phyloP scores from a whole-genome alignment of 1,139 yeast genomes.

The Debaryomycetaceae sp. region DNA sequence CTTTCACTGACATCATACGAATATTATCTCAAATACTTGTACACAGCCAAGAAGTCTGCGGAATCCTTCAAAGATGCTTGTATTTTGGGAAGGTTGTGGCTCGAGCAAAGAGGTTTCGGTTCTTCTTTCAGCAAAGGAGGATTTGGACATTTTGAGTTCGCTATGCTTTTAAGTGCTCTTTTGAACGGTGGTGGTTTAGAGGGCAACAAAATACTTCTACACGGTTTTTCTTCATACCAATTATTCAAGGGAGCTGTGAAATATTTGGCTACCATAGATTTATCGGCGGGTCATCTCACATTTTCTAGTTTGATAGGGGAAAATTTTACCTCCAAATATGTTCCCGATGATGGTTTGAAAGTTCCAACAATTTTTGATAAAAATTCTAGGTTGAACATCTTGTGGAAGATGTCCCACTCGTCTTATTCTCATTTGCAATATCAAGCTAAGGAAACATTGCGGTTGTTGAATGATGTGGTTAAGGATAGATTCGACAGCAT shows the following conservation, averaged over 20 bases:
- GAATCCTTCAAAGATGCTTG: conserved; percentile 90
- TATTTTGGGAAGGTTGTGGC: conserved; percentile 83
- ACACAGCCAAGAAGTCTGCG: conserved; percentile 70
- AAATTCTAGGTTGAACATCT: conserved; percentile 66
- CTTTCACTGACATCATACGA: conserved; percentile 66
- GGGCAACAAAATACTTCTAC: conserved; percentile 71
- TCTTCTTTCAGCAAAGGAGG: conserved; percentile 68
- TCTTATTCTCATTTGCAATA: conserved; percentile 61
- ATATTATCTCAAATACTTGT: conserved; percentile 69
- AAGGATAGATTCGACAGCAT: conserved; percentile 83
- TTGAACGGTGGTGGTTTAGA: conserved; percentile 79
- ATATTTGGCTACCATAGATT: conserved; percentile 75
- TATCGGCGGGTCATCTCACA: conserved; percentile 62
- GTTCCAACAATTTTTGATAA: conserved; percentile 78
- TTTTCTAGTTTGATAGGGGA: conserved; percentile 60
- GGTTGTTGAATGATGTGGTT: conserved; percentile 70
- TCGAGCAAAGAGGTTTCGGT: conserved; percentile 77
- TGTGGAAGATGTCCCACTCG: conserved; percentile 76
- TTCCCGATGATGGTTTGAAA: conserved; percentile 56
- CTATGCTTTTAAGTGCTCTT: conserved; percentile 73
- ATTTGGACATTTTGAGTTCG: conserved; percentile 90
- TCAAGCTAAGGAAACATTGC: conserved; percentile 67
- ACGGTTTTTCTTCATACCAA: conserved; percentile 91
- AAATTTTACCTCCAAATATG: conserved; percentile 43
- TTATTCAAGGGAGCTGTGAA: conserved; percentile 83